Conservation (phyloP, 305 asterid species). For the Caryopteris hybrid region DNA sequence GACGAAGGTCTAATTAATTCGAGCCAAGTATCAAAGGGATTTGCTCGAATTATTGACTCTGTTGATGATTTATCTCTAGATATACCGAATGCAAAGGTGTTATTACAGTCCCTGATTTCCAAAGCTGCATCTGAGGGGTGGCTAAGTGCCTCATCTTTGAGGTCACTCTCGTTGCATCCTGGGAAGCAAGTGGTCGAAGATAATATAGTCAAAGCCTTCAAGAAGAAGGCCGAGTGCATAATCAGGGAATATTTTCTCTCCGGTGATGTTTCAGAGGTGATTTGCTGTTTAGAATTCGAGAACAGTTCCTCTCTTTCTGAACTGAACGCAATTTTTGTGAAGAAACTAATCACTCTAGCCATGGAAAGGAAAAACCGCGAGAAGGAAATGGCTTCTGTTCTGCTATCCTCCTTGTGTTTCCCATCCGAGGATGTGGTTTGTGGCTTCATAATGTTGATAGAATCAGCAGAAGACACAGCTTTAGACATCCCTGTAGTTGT, state of each 20-base stretch:
- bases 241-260: constrained; percentile 77
- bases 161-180: constrained; percentile 41
- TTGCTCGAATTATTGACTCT: constrained; percentile 69
- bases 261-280: constrained; percentile 77
- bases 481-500: constrained; percentile 75
- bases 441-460: constrained; percentile 75
- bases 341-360: constrained; percentile 75
- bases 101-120: constrained; percentile 69
- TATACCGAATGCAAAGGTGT: constrained; percentile 70
- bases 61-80: constrained; percentile 78
- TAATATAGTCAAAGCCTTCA: constrained; percentile 42
- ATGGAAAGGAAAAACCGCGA: constrained; percentile 92
- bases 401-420: constrained; percentile 69
- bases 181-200: constrained; percentile 50
- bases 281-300: constrained; percentile 63
- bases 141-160: constrained; percentile 74
- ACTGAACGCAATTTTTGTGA: constrained; percentile 68
- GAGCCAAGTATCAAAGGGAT: constrained; percentile 82
- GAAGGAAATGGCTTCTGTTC: constrained; percentile 90
- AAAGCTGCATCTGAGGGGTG: constrained; percentile 97
- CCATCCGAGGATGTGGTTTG: constrained; percentile 78
- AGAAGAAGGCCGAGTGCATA: constrained; percentile 61
- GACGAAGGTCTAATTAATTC: constrained; percentile 79
- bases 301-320: constrained; percentile 37
- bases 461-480: constrained; percentile 88